Base-by-base conservation (phyloP, 2,329 filamentous ascomycete genomes). In the Nemania abortiva region DNA sequence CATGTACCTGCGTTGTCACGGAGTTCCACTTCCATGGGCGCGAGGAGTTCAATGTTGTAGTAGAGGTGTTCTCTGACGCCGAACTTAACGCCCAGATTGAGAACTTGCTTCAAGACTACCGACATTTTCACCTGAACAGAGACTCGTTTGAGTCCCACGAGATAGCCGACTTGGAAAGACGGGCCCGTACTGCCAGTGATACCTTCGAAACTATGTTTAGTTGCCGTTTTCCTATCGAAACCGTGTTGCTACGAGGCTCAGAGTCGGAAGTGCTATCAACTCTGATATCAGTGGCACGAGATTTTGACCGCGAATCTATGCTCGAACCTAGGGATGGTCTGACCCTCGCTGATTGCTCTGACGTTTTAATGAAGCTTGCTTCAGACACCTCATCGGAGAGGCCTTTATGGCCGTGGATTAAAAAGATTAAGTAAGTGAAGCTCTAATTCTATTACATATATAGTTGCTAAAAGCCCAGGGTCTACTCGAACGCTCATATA, bases 1-100 rank as follows among this genome's bases (percentile, higher is more conserved):
- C 84, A 0, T 86, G 84, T 60, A 86, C 84, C 0, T 85, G 83
- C 45, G 83, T 82, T 1, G 83, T 81, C 0, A 86, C 84, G 0
- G 84, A 86, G 54, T 86, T 84, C 65, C 78, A 79, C 65, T 82
- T 80, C 65, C 82, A 83, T 50, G 75, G 76, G 1, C 47, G 58
- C 0, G 69, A 77, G 6, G 63, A 74, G 6, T 81, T 83, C 57
- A 67, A 71, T 0, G 76, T 85, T 1, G 63, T 79, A 0, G 76
- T 83, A 0, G 77, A 81, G 1, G 34, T 73, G 1, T 83, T 83
- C 62, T 74, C 61, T 3, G 58, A 66, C 4, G 75, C 74, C 0
- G 80, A 83, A 6, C 67, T 83, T 0, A 47, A 62, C 29, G 68
- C 75, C 0, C 83, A 85, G 42, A 66, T 83, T 0, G 66, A 74